Evolutionary conservation across 306 rosid species (phyloP).

Genomic region (Cucumis sativus): DNA sequence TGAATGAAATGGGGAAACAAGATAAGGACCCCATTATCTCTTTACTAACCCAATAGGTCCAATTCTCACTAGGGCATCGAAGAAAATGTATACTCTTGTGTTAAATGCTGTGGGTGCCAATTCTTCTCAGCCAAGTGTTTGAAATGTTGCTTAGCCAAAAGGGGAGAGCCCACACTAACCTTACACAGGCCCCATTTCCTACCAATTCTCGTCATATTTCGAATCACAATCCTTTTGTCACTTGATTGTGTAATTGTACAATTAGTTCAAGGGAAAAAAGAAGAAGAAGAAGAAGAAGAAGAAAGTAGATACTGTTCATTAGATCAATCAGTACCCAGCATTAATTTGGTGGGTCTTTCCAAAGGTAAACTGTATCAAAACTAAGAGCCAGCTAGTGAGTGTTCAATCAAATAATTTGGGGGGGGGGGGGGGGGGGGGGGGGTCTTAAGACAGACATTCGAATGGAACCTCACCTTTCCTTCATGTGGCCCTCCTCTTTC

Average conservation of each 20-base stretch:
- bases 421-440: background rate
- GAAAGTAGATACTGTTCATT: background rate
- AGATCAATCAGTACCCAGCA: constrained; percentile 7
- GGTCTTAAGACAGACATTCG: constrained; percentile 5
- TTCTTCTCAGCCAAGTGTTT: constrained; percentile 13
- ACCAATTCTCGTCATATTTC: background rate
- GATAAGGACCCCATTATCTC: constrained; percentile 6
- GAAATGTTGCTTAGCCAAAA: constrained; percentile 35
- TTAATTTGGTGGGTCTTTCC: constrained; percentile 8
- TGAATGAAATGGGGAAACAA: constrained; percentile 8
- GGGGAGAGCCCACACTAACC: constrained; percentile 20
- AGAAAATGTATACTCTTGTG: constrained; percentile 18
- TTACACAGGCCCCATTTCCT: background rate
- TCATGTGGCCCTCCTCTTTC: constrained; percentile 1
- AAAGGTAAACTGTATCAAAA: background rate
- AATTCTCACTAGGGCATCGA: background rate
- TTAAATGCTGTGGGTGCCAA: constrained; percentile 8
- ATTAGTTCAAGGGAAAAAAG: background rate
- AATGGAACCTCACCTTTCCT: background rate
- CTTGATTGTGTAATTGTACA: background rate
- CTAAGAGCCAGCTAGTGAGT: background rate
- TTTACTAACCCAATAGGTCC: background rate
- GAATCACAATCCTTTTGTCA: background rate
- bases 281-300: background rate
- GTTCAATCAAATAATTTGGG: constrained; percentile 6